Percentiles rank a stretch among this genome's conserved stretches.
phyloP scores from a whole-genome alignment of 257 asterid species.

The Euphrasia confusa region DNA sequence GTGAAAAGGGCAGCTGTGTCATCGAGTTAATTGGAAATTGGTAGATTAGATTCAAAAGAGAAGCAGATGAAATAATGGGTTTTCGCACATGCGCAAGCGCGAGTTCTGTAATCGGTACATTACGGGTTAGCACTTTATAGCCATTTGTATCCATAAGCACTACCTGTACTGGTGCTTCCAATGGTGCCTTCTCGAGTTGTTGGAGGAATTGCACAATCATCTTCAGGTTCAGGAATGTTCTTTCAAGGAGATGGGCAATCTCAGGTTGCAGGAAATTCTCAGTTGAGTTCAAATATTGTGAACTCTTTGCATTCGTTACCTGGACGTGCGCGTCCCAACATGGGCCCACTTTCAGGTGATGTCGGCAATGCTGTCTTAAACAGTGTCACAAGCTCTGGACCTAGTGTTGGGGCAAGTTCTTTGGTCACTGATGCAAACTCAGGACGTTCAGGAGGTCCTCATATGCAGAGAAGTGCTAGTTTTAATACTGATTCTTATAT shows the following conservation, averaged over 20 bases:
- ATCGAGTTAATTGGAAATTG: no score
- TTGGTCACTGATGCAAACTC: conserved; percentile 97
- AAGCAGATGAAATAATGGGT: no score
- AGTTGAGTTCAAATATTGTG: conserved; percentile 57
- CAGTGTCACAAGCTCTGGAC: conserved; percentile 74
- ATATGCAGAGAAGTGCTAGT: conserved; percentile 89
- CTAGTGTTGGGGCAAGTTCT: conserved; percentile 93
- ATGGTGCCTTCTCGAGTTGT: conserved; percentile 54
- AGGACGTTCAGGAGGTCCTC: conserved; percentile 86
- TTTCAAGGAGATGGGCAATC: conserved; percentile 77
- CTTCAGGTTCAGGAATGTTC: conserved; percentile 79
- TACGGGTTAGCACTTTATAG: neutral
- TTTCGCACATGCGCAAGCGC: no score
- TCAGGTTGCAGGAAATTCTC: conserved; percentile 58
- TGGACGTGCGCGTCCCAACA: conserved; percentile 31
- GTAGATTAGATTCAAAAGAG: no score
- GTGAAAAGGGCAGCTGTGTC: no score
- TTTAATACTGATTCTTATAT: conserved; percentile 79
- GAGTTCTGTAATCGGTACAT: no score
- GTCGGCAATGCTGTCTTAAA: conserved; percentile 55
- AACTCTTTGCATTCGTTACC: conserved; percentile 49
- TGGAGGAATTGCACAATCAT: conserved; percentile 75
- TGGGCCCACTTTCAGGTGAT: conserved; percentile 53
- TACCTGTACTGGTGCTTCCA: conserved; percentile 12
- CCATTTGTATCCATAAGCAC: neutral